These are phyloP conservation scores for Cryphonectria japonica DNA, from an alignment of 2,329 filamentous ascomycete species.

Conservation along the genomic window DNA sequence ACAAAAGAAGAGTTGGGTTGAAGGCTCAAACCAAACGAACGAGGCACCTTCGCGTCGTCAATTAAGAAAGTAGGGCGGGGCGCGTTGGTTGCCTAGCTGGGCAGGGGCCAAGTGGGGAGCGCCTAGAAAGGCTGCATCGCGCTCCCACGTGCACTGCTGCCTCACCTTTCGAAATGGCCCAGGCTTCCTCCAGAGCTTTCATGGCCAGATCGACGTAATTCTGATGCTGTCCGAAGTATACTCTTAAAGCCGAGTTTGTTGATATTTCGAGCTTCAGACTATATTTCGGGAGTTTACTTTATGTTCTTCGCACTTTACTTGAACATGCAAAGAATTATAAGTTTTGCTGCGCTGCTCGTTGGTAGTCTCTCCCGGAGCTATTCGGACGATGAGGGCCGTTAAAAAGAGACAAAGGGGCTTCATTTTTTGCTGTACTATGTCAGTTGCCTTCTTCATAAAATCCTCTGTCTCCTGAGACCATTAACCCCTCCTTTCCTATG, in stretches of 20 bases:
- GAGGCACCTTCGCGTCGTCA: conserved; percentile 13
- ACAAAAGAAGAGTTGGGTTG: not conserved
- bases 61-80: conserved; percentile 9
- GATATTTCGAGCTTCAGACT: too few species aligned
- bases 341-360: not conserved
- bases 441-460: not conserved
- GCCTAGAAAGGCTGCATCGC: conserved; percentile 2
- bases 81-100: conserved; percentile 16
- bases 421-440: not conserved
- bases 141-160: conserved; percentile 16
- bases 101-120: not conserved
- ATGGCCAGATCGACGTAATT: not conserved
- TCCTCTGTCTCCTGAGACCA: not conserved
- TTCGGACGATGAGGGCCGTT: not conserved
- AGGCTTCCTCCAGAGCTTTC: not conserved
- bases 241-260: too few species aligned
- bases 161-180: not conserved
- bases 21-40: not conserved
- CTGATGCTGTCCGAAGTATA: too few species aligned
- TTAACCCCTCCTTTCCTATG: not conserved
- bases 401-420: not conserved
- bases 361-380: not conserved
- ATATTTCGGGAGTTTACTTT: too few species aligned
- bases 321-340: too few species aligned
- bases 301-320: too few species aligned